Evolutionary conservation across 2,329 filamentous ascomycete species (phyloP).

Genomic region (Talaromyces marneffei): DNA sequence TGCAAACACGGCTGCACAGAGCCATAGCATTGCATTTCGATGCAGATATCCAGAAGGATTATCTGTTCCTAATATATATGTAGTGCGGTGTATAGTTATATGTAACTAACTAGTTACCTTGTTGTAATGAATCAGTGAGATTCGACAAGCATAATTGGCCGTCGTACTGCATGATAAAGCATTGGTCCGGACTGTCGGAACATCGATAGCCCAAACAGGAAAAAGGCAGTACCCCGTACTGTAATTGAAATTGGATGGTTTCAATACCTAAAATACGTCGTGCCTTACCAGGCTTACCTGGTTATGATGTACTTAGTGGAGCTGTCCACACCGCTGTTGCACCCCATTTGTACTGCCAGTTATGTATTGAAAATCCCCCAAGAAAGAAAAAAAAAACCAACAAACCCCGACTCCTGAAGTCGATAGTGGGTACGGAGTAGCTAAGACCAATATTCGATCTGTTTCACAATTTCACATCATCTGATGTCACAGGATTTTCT

Average conservation of each 20-base stretch:
- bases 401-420: not conserved
- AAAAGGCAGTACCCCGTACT: not conserved
- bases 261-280: not conserved
- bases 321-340: constrained; percentile 5
- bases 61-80: not conserved
- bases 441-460: not conserved
- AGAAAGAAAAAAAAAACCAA: not conserved
- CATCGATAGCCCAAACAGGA: not conserved
- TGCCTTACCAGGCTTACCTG: not conserved
- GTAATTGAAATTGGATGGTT: not conserved
- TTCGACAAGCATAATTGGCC: not conserved
- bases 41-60: not conserved
- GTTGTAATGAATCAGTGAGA: not conserved
- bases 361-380: not conserved
- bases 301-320: not conserved
- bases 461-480: constrained; percentile 1
- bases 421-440: not conserved
- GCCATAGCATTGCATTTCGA: not conserved
- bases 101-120: not conserved
- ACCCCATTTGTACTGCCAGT: not conserved
- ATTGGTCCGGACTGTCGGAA: constrained; percentile 10
- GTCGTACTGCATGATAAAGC: not conserved
- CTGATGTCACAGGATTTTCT: not conserved
- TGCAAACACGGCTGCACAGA: not conserved
- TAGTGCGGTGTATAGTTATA: not conserved